Percentiles rank a stretch among this genome's conserved stretches.
Evolutionary conservation across 2,329 filamentous ascomycete species (phyloP).

Genomic region (Taxawa tesnikishii): DNA sequence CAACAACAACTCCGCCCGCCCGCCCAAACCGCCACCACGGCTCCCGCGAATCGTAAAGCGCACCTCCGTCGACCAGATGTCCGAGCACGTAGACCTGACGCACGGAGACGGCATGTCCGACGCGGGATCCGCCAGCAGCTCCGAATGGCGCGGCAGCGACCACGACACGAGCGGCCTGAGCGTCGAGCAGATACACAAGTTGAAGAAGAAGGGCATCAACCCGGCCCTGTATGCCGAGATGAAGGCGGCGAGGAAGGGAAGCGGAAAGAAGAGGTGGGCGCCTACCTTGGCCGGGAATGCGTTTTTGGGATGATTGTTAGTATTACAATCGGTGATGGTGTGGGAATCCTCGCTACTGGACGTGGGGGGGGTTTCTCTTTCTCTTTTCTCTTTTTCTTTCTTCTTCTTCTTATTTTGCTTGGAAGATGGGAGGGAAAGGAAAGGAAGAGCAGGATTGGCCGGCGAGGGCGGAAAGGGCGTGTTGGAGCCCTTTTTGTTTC

Average conservation of each 20-base stretch:
- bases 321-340: no score
- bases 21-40: conserved; percentile 1
- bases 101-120: conserved; percentile 1
- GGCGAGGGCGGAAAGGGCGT: no score
- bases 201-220: conserved; percentile 35
- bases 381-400: no score
- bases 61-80: conserved; percentile 20
- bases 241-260: conserved; percentile 29
- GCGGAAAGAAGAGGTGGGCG: conserved; percentile 18
- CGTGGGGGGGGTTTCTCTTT: no score
- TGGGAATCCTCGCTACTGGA: no score
- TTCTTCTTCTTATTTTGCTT: no score
- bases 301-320: conserved; percentile 16
- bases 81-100: conserved; percentile 16
- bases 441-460: no score
- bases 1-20: conserved; percentile 1
- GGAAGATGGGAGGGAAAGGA: no score
- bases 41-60: conserved; percentile 18
- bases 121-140: conserved; percentile 8
- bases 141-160: conserved; percentile 25
- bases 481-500: no score
- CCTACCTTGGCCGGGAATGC: conserved; percentile 21
- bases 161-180: conserved; percentile 25
- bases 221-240: conserved; percentile 34
- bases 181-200: conserved; percentile 29